A percentile compares a stretch with the other conserved stretches of the same genome.
Conservation (phyloP, 371 early-diverging fungal species). For the Dichotomocladium elegans region DNA sequence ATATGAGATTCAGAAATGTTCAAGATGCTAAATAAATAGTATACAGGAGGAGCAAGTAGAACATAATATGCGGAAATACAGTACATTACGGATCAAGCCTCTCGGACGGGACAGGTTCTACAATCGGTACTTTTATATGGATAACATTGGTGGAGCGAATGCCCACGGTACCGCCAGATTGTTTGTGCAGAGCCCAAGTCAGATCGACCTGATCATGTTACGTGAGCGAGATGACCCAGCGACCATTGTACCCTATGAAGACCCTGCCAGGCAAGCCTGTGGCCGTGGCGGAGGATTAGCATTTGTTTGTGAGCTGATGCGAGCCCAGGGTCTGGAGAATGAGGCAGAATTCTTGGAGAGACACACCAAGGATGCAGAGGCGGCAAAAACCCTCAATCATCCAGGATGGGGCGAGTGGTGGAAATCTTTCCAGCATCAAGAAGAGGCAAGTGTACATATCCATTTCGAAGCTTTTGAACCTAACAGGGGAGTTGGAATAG, state of each 20-base stretch:
- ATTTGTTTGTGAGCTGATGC: slow-evolving; percentile 29
- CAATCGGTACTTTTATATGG: slow-evolving; percentile 85
- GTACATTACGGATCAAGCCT: slow-evolving; percentile 64
- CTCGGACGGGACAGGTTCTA: slow-evolving; percentile 83
- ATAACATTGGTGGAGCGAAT: slow-evolving; percentile 62
- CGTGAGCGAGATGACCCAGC: slow-evolving; percentile 27
- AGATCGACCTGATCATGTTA: slow-evolving; percentile 41
- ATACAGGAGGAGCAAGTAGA: slow-evolving; percentile 57
- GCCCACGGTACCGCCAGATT: slow-evolving; percentile 59
- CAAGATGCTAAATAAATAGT: neutral
- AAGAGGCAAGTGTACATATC: slow-evolving; percentile 37
- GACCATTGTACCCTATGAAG: too few relatives aligned
- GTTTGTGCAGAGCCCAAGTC: slow-evolving; percentile 59
- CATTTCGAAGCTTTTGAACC: neutral
- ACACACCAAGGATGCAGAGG: slow-evolving; percentile 7
- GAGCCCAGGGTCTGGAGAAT: slow-evolving; percentile 20
- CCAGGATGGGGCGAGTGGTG: slow-evolving; percentile 49
- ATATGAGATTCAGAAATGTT: neutral
- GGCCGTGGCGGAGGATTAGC: slow-evolving; percentile 41
- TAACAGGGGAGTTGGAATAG: slow-evolving; percentile 21
- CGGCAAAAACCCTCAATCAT: neutral
- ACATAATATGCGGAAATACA: slow-evolving; percentile 58
- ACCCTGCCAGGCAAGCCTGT: slow-evolving; percentile 23
- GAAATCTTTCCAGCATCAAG: slow-evolving; percentile 61
- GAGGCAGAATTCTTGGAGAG: slow-evolving; percentile 26